Evolutionary conservation across 1,139 yeast species (phyloP), one percentile per base, ranked within the genome.

Genomic region (Taiozyma sp.): DNA sequence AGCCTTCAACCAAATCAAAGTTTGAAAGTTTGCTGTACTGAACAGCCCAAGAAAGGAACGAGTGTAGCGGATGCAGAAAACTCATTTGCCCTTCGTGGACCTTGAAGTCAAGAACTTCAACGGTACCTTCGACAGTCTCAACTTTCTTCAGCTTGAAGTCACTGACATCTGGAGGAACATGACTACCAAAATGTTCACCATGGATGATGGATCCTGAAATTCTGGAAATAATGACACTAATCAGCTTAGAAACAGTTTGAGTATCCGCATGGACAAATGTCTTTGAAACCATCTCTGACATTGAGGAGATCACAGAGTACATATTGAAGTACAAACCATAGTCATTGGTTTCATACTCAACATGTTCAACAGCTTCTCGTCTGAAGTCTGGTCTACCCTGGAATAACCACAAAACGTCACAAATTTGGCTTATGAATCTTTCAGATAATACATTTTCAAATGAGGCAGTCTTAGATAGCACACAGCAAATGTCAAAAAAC

Each of bases 281-380:
- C 49, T 79, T 81, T 3, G 87, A 81, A 13, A 69, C 58, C 64
- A 68, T 58, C 53, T 84, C 88, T 0, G 83, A 78, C 61, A 84
- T 79, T 50, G 84, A 84, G 24, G 84, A 80, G 7, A 86, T 77
- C 10, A 83, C 84, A 64, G 83, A 88, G 56, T 86, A 82, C 34
- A 91, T 84, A 57, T 87, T 88, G 67, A 89, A 89, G 62, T 82
- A 89, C 0, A 88, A 80, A 0, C 93, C 84, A 75, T 93, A 92
- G 50, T 87, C 91, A 23, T 89, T 90, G 45, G 84, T 84, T 64
- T 93, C 99, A 64, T 87, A 93, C 64, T 92, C 97, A 13, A 93
- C 90, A 66, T 93, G 99, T 53, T 81, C 83, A 14, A 79, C 75
- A n/a, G 82, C 80, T 63, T 90, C 96, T 56, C 98, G 75, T 57